These are phyloP conservation scores for Aureobasidium sp. DNA, from an alignment of 2,329 filamentous ascomycete genomes.

Conservation along the genomic window DNA sequence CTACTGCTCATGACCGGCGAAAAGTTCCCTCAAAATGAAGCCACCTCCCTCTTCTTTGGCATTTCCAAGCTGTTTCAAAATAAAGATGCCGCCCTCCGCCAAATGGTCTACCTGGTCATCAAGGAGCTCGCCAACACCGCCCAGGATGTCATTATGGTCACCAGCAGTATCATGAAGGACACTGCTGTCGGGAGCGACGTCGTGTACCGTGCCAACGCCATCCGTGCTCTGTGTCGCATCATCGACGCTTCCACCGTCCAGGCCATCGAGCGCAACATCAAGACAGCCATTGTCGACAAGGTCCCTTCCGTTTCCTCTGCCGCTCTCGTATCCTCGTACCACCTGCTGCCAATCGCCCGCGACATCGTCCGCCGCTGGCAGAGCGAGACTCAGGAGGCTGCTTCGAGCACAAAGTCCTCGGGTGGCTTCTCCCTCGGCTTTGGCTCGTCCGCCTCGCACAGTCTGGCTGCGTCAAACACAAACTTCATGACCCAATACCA, in stretches of 20 bases:
- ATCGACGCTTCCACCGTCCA: constrained; percentile 95
- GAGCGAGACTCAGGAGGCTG: constrained; percentile 95
- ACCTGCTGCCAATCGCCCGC: constrained; percentile 88
- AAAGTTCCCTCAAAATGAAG: constrained; percentile 93
- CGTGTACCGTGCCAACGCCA: constrained; percentile 90
- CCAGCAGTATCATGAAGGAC: constrained; percentile 99
- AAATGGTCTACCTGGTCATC: constrained; percentile 97
- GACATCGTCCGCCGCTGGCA: constrained; percentile 97
- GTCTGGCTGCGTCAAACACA: constrained; percentile 65
- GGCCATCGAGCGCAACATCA: constrained; percentile 96
- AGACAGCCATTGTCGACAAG: constrained; percentile 98
- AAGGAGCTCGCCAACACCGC: constrained; percentile 94
- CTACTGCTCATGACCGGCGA: constrained; percentile 95
- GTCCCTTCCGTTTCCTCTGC: constrained; percentile 95
- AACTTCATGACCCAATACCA: constrained; percentile 99
- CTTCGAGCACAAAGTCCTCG: constrained; percentile 78
- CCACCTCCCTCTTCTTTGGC: constrained; percentile 95
- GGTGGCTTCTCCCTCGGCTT: constrained; percentile 88
- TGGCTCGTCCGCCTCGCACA: constrained; percentile 65
- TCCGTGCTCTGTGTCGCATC: constrained; percentile 88
- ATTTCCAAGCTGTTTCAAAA: constrained; percentile 99
- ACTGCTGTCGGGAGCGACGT: constrained; percentile 91
- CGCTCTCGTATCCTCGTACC: constrained; percentile 92
- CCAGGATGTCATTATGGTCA: constrained; percentile 99
- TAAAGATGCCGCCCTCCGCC: constrained; percentile 92